Conservation (phyloP, 2,329 filamentous ascomycete genomes). For the Aspergillus sclerotialis region DNA sequence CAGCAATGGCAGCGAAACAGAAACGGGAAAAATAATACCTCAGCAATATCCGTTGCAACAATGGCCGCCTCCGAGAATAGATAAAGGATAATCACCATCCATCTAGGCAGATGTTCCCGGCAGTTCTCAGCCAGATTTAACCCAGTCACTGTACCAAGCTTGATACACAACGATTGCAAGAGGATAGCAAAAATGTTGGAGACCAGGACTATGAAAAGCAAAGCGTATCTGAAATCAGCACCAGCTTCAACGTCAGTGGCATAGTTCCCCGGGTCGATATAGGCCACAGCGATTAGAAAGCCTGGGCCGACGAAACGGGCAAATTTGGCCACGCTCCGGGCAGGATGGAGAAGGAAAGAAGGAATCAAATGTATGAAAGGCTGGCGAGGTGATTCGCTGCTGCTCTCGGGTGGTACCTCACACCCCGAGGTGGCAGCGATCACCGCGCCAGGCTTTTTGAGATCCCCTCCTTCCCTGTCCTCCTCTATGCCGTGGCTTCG, state of each 20-base stretch:
- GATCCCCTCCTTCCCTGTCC: conserved; percentile 11
- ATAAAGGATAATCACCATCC: conserved; percentile 59
- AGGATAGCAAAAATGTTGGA: conserved; percentile 45
- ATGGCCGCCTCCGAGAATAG: conserved; percentile 60
- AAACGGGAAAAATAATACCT: conserved; percentile 36
- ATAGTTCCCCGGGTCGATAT: conserved; percentile 46
- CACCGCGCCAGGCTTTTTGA: conserved; percentile 21
- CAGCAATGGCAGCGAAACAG: conserved; percentile 1
- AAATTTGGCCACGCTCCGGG: conserved; percentile 32
- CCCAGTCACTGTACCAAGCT: conserved; percentile 62
- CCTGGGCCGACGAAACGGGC: conserved; percentile 41
- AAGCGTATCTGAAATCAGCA: conserved; percentile 36
- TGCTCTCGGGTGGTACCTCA: conserved; percentile 20
- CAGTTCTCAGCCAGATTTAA: conserved; percentile 61
- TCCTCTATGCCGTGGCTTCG: conserved; percentile 14
- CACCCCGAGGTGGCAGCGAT: conserved; percentile 18
- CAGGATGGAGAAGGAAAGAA: conserved; percentile 12
- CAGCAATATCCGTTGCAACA: conserved; percentile 64
- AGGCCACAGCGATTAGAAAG: conserved; percentile 43
- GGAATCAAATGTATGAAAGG: conserved; percentile 13
- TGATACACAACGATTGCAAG: conserved; percentile 45
- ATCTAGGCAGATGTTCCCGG: conserved; percentile 57
- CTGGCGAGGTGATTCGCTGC: conserved; percentile 26
- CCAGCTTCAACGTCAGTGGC: conserved; percentile 44
- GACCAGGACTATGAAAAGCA: conserved; percentile 42